These are phyloP conservation scores for Rubia tinctorum DNA, from an alignment of 305 asterid species.

Conservation along the genomic window DNA sequence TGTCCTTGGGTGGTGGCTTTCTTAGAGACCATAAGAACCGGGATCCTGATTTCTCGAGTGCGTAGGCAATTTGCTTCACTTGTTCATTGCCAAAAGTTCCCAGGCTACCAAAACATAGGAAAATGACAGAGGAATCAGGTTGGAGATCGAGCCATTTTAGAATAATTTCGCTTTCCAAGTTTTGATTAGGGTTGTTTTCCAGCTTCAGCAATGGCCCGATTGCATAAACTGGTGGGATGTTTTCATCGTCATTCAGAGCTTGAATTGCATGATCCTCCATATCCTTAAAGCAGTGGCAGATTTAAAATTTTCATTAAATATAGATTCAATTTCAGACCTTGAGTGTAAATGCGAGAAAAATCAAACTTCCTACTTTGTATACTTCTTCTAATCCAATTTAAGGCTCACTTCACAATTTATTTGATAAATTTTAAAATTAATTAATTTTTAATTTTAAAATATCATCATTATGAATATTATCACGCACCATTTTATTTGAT, in stretches of 20 bases:
- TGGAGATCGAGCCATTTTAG: constrained; percentile 8
- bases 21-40: not conserved
- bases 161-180: not conserved
- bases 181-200: not conserved
- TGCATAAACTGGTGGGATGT: not conserved
- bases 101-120: not conserved
- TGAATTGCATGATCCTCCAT: not conserved
- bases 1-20: not conserved
- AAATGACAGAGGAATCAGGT: not conserved
- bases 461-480: no score
- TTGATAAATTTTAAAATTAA: no score
- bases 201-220: not conserved
- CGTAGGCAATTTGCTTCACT: not conserved
- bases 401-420: no score
- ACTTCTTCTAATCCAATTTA: no score
- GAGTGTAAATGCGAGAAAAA: no score
- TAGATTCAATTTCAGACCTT: not conserved
- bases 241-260: not conserved
- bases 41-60: not conserved
- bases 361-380: no score
- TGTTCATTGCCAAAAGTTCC: not conserved
- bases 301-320: not conserved
- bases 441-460: no score
- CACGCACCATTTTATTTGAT: no score
- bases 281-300: not conserved